Conservation (phyloP, 768 basidiomycete species). For the Podaxis pistillaris region DNA sequence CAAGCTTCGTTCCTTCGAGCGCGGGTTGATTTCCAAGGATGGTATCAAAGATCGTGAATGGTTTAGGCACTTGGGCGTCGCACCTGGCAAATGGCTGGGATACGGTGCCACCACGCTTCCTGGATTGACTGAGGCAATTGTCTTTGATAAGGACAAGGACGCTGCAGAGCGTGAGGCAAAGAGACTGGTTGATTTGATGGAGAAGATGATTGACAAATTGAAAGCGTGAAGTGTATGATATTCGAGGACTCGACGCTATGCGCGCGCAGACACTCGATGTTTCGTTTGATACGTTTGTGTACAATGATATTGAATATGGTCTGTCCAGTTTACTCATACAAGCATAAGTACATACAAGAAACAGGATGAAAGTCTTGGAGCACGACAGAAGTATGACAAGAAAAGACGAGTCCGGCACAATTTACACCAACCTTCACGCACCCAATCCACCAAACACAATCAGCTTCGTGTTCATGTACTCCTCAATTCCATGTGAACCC, state of each 20-base stretch:
- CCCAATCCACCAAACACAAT: slow-evolving; percentile 76
- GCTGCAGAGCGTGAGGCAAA: slow-evolving; percentile 59
- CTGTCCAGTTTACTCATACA: slow-evolving; percentile 2
- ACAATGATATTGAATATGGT: not conserved
- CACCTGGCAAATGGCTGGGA: slow-evolving; percentile 79
- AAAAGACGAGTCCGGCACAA: not conserved
- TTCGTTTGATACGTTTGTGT: not conserved
- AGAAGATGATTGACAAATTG: slow-evolving; percentile 44
- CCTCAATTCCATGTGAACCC: slow-evolving; percentile 87
- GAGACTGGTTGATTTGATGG: slow-evolving; percentile 51
- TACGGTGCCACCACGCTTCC: slow-evolving; percentile 88
- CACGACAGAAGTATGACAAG: not conserved
- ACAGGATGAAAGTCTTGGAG: not conserved
- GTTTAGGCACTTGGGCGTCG: slow-evolving; percentile 78
- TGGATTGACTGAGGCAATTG: slow-evolving; percentile 74
- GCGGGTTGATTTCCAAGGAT: slow-evolving; percentile 67
- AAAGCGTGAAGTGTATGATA: slow-evolving; percentile 23
- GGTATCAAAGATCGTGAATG: slow-evolving; percentile 78
- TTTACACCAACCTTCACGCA: slow-evolving; percentile 15
- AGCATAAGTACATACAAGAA: not conserved
- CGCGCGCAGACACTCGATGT: not conserved
- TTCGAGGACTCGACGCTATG: not conserved
- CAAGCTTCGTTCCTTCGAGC: slow-evolving; percentile 64
- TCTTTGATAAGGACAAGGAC: slow-evolving; percentile 61
- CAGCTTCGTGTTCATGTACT: slow-evolving; percentile 82